These are phyloP conservation scores for Kazachstania sp. DNA, from an alignment of 1,139 yeast species.

Conservation along the genomic window DNA sequence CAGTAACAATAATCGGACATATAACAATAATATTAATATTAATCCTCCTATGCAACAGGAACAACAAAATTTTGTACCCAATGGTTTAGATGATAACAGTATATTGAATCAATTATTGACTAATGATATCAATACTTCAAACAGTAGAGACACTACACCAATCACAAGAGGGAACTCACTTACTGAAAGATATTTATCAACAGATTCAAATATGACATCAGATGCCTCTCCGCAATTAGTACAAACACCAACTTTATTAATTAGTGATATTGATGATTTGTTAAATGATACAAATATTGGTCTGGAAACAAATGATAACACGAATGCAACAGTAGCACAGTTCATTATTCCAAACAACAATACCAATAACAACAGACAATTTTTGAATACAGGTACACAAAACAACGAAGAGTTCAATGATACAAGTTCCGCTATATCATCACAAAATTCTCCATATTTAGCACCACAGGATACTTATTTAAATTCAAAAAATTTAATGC, in stretches of 20 bases:
- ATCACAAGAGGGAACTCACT: background rate
- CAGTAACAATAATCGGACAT: background rate
- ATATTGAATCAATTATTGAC: background rate
- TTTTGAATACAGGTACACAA: background rate
- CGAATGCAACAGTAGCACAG: background rate
- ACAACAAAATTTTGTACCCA: background rate
- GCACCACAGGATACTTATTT: conserved; percentile 5
- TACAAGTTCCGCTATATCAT: background rate
- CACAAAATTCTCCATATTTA: conserved; percentile 2
- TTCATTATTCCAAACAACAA: background rate
- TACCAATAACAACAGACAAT: background rate
- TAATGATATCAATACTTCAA: background rate
- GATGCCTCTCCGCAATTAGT: conserved; percentile 1
- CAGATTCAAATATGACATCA: background rate
- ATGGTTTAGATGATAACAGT: background rate
- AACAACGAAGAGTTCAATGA: background rate
- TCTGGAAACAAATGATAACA: background rate
- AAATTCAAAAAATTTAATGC: conserved; percentile 3
- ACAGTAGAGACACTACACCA: background rate
- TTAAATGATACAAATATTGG: background rate
- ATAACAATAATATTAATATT: background rate
- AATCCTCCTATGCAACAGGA: background rate
- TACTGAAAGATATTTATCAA: background rate
- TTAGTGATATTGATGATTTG: conserved; percentile 1
- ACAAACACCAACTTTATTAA: conserved; percentile 3